Conservation (phyloP, 2,329 filamentous ascomycete genomes). For the Sordariomycetes sp. region DNA sequence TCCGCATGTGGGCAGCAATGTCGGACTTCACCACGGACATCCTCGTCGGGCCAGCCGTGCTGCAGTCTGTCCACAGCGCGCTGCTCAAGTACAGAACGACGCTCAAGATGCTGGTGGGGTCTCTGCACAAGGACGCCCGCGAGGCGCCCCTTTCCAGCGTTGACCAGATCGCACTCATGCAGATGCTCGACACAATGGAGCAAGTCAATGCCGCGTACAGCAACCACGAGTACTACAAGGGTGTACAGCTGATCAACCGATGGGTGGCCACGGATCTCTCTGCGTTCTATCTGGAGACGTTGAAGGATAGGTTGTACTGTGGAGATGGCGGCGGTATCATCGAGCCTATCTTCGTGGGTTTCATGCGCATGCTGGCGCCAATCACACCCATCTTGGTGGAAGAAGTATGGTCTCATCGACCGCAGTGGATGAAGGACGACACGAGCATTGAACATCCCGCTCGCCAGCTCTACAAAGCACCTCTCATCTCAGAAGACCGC, state of each 20-base stretch:
- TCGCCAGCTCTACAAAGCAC: slow-evolving; percentile 34
- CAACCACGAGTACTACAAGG: slow-evolving; percentile 76
- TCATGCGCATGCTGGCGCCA: slow-evolving; percentile 72
- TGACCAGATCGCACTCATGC: slow-evolving; percentile 70
- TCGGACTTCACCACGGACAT: slow-evolving; percentile 89
- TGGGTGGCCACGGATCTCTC: slow-evolving; percentile 81
- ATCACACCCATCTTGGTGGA: slow-evolving; percentile 78
- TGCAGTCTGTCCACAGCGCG: slow-evolving; percentile 66
- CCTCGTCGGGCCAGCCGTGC: slow-evolving; percentile 66
- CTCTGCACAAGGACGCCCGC: slow-evolving; percentile 47
- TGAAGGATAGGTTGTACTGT: slow-evolving; percentile 90
- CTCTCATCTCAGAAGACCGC: slow-evolving; percentile 29
- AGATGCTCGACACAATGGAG: slow-evolving; percentile 56
- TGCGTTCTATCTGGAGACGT: slow-evolving; percentile 85
- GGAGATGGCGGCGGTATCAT: slow-evolving; percentile 58
- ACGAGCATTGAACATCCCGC: slow-evolving; percentile 28
- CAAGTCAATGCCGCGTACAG: slow-evolving; percentile 57
- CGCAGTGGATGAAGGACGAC: slow-evolving; percentile 46
- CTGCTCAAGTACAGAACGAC: slow-evolving; percentile 84
- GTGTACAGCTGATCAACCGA: slow-evolving; percentile 61
- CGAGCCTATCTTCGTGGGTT: slow-evolving; percentile 58
- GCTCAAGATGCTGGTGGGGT: slow-evolving; percentile 83
- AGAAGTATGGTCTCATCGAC: slow-evolving; percentile 76
- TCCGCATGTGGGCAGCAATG: slow-evolving; percentile 85
- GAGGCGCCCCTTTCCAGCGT: slow-evolving; percentile 43